phyloP scores from a whole-genome alignment of 2,329 filamentous ascomycete species.

The Incumbomyces lentus region DNA sequence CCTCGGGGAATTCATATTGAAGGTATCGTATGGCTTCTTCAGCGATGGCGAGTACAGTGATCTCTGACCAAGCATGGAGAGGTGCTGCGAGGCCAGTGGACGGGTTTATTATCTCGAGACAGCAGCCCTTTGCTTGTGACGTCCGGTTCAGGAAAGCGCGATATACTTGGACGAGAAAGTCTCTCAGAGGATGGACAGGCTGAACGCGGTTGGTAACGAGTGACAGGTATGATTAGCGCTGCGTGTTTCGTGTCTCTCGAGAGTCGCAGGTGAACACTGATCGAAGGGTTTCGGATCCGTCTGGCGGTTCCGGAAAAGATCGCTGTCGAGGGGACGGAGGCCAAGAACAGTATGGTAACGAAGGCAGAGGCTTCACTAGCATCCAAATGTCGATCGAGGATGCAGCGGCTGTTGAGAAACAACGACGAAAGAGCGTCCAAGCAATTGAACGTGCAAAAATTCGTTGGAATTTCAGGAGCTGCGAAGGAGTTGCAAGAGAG shows the following conservation, averaged over 20 bases:
- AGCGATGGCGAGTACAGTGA: conserved; percentile 63
- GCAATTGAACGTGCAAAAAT: background rate
- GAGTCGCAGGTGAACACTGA: background rate
- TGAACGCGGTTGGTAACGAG: background rate
- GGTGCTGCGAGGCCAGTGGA: background rate
- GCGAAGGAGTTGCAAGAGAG: background rate
- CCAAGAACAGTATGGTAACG: background rate
- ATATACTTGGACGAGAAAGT: background rate
- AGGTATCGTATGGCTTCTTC: conserved; percentile 49
- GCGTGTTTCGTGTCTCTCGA: background rate
- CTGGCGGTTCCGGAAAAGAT: conserved; percentile 5
- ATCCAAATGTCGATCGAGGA: background rate
- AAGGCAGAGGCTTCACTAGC: conserved; percentile 12
- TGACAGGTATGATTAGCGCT: background rate
- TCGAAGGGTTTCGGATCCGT: background rate
- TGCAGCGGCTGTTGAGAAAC: conserved; percentile 2
- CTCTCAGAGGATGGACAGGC: background rate
- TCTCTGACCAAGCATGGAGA: conserved; percentile 63
- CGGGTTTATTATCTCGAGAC: background rate
- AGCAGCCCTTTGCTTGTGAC: background rate
- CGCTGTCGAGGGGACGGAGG: no score
- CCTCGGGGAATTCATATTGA: conserved; percentile 26
- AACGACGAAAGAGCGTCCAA: conserved; percentile 3
- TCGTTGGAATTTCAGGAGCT: conserved; percentile 1
- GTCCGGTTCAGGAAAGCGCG: no score